Percentiles rank a stretch among this genome's conserved stretches.
Conservation (phyloP, 345 rosid species). For the Rubroshorea leprosula region DNA sequence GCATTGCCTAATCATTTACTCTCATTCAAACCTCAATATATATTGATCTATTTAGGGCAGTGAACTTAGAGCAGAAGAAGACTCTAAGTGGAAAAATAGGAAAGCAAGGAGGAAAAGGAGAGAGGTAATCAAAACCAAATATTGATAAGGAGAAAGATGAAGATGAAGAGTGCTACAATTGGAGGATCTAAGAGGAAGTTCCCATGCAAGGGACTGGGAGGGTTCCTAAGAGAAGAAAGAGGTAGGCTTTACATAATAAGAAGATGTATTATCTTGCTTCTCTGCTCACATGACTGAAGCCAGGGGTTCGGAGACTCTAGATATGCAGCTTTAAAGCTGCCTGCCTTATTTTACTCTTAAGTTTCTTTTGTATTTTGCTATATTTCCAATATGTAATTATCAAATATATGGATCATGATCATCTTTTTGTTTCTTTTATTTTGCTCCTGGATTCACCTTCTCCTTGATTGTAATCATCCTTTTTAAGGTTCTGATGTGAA, state of each 20-base stretch:
- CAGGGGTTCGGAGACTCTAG: too few relatives aligned
- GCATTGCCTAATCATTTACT: slow-evolving; percentile 16
- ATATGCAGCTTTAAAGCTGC: too few relatives aligned
- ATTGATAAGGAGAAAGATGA: slow-evolving; percentile 26
- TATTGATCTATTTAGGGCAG: too few relatives aligned
- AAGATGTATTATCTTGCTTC: slow-evolving; percentile 51
- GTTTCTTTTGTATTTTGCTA: too few relatives aligned
- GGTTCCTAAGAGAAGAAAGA: slow-evolving; percentile 39
- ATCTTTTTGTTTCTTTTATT: too few relatives aligned
- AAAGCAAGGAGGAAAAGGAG: not conserved
- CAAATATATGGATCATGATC: too few relatives aligned
- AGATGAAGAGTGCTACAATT: slow-evolving; percentile 21
- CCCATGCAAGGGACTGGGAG: slow-evolving; percentile 35
- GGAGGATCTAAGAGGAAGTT: slow-evolving; percentile 33
- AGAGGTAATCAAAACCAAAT: too few relatives aligned
- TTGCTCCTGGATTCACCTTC: too few relatives aligned
- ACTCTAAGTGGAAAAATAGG: not conserved
- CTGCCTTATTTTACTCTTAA: too few relatives aligned
- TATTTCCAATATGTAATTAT: too few relatives aligned
- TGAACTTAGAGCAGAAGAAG: slow-evolving; percentile 9
- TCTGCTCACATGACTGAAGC: slow-evolving; percentile 51
- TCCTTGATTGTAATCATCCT: too few relatives aligned
- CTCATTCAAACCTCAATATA: slow-evolving; percentile 8
- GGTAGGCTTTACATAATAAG: slow-evolving; percentile 52
- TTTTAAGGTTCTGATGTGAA: too few relatives aligned